Evolutionary conservation across 176 grass and related monocot genomes (phyloP), one percentile per base, ranked within the genome.

Genomic region (Calamus simplicifolius): DNA sequence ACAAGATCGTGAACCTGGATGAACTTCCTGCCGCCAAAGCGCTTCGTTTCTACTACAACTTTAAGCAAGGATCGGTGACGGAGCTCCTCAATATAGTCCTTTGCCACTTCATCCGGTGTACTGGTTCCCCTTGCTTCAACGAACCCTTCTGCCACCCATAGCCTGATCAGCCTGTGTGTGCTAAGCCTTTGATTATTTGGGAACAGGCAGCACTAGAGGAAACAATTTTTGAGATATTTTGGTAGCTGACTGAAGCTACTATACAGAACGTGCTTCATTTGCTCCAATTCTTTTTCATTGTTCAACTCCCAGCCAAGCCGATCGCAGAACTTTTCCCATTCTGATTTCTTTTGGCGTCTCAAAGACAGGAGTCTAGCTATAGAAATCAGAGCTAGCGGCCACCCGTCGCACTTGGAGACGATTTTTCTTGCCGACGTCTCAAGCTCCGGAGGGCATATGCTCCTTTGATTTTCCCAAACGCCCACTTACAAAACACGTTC

Each of bases 101-200:
- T 75, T 13, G 75, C 87, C 30, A 82, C 18, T 3, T 91, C 79
- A 61, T 91, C 87, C 68, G 80, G 50, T 5, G 58, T 86, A 50
- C 72, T 54, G 6, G 3, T 1, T 52, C 72, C 79, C n/a, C 5
- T 80, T 49, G 74, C 23, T 71, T 77, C 68, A 2, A 77, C 31
- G 71, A 91, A 91, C 0, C 57, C 78, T 69, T 90, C 87, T 2
- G 70, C 63, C 0, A 85, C 53, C 87, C 78, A 90, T 8, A 90
- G 27, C 56, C 53, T 79, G 2, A 74, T 58, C 3, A 90, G 29
- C 51, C 10, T 68, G 6, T 69, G 79, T 48, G 75, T 76, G 0
- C 1, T 1, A 8, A 85, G 62, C 0, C 25, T 2, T 48, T 79
- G 58, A 43, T 85, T 78, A 58, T 89, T 76, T 26, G 78, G 87